Evolutionary conservation across 176 grass and related monocot genomes (phyloP), one percentile per base, ranked within the genome.

Genomic region (Luzula sylvatica): DNA sequence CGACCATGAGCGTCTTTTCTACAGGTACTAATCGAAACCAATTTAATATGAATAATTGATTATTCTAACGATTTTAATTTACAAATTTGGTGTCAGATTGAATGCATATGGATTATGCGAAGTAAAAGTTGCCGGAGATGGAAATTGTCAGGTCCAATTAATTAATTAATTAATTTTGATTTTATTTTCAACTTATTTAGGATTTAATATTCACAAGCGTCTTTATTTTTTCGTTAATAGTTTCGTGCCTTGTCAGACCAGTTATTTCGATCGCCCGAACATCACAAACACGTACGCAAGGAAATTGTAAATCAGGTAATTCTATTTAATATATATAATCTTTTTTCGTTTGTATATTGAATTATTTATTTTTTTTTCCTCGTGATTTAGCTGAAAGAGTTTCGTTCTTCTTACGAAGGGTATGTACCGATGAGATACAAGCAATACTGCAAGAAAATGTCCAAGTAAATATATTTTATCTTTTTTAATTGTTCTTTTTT

Each of bases 371-470:
- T 46, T 14, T 56, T 67, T 61, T 16, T 30, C 61, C 53, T 63
- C 70, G 17, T 14, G 32, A 48, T 66, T 54, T 72, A 98, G 93
- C 93, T 98, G 61, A 98, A 90, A 70, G 75, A 82, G 4, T 83
- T 65, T 15, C 76, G 73, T 5, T 56, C 85, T 32, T 72, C 71
- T 15, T 98, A 98, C 32, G 93, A 98, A 82, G 81, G 93, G 24
- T 82, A 98, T 20, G 82, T 98, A 53, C 93, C 93, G 47, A 98
- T 98, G 93, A 87, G 80, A 61, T 98, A 90, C 59, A 98, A 98
- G 68, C 71, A 74, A 3, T 98, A 98, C 52, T 83, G 70, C 68
- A 90, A 92, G 59, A 98, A 98, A 79, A 98, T 98, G 93, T 77
- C 83, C 67, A 98, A 75, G 93, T 98, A 98, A 29, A 77, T 13